phyloP scores from a whole-genome alignment of 208 protist genomes.

The Acanthamoeba lenticulata region DNA sequence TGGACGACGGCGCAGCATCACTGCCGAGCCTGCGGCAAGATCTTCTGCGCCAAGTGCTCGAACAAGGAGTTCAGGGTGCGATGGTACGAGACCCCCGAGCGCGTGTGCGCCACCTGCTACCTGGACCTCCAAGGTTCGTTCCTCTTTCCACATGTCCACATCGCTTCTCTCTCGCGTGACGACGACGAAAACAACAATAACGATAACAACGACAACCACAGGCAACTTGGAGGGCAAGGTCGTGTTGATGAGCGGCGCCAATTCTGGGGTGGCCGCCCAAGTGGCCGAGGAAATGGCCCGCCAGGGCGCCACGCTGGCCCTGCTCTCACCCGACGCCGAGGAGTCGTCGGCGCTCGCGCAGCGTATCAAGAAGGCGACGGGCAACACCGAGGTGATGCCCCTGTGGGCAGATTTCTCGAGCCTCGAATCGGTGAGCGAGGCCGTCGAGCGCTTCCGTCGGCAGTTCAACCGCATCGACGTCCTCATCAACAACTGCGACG shows the following conservation, averaged over 20 bases:
- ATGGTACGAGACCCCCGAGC: background rate
- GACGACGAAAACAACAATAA: background rate
- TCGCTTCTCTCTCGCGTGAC: background rate
- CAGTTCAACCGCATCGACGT: background rate
- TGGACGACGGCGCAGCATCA: constrained; percentile 5
- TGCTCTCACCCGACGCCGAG: background rate
- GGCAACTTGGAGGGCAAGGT: background rate
- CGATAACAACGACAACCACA: too few relatives aligned
- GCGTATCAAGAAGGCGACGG: background rate
- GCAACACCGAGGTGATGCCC: background rate
- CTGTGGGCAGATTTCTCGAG: background rate
- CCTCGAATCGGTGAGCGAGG: background rate
- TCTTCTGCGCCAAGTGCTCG: constrained; percentile 12
- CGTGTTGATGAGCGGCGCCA: background rate
- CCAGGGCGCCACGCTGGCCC: background rate
- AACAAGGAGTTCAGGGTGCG: background rate
- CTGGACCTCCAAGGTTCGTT: background rate
- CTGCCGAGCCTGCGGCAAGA: constrained; percentile 24
- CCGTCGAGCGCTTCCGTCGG: background rate
- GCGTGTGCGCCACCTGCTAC: background rate
- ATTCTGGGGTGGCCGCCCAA: background rate
- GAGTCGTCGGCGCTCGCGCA: background rate
- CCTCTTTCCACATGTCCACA: background rate
- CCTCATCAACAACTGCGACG: background rate
- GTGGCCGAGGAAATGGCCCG: background rate